Evolutionary conservation across 1,284 basidiomycete genomes (phyloP).

Genomic region (Ganoderma meredithae): DNA sequence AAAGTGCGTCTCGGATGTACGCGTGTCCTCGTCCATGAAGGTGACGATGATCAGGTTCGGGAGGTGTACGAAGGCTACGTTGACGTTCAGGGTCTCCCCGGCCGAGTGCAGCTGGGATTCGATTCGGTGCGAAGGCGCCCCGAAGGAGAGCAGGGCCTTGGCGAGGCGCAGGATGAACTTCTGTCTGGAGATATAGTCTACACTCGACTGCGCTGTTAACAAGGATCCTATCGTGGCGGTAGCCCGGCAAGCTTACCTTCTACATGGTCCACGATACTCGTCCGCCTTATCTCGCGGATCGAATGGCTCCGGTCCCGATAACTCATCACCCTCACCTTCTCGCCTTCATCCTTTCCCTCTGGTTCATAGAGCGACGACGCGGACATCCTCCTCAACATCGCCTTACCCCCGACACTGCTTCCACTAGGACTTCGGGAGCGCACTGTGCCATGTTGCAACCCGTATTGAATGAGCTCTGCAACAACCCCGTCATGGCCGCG

Average conservation of each 20-base stretch:
- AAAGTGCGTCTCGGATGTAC: slow-evolving; percentile 76
- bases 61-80: slow-evolving; percentile 82
- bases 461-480: slow-evolving; percentile 26
- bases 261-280: slow-evolving; percentile 43
- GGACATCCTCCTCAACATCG: slow-evolving; percentile 12
- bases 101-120: slow-evolving; percentile 78
- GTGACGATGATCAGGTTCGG: slow-evolving; percentile 83
- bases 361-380: slow-evolving; percentile 24
- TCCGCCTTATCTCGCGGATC: slow-evolving; percentile 31
- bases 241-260: slow-evolving; percentile 41
- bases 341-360: slow-evolving; percentile 7
- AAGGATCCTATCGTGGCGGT: not conserved
- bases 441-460: slow-evolving; percentile 19
- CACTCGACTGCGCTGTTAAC: not conserved
- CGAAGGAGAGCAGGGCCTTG: slow-evolving; percentile 82
- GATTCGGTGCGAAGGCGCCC: slow-evolving; percentile 88
- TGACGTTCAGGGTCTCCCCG: slow-evolving; percentile 59
- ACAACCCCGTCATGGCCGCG: slow-evolving; percentile 24
- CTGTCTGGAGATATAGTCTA: slow-evolving; percentile 72
- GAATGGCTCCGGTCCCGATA: slow-evolving; percentile 32
- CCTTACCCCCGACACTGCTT: slow-evolving; percentile 13
- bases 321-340: slow-evolving; percentile 15
- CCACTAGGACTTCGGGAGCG: not conserved
- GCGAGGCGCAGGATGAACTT: slow-evolving; percentile 84
- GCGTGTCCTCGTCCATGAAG: slow-evolving; percentile 69